Percentiles rank a stretch among this genome's conserved stretches.
These are phyloP conservation scores for Xylaria sp. DNA, from an alignment of 2,329 filamentous ascomycete genomes.

Conservation along the genomic window DNA sequence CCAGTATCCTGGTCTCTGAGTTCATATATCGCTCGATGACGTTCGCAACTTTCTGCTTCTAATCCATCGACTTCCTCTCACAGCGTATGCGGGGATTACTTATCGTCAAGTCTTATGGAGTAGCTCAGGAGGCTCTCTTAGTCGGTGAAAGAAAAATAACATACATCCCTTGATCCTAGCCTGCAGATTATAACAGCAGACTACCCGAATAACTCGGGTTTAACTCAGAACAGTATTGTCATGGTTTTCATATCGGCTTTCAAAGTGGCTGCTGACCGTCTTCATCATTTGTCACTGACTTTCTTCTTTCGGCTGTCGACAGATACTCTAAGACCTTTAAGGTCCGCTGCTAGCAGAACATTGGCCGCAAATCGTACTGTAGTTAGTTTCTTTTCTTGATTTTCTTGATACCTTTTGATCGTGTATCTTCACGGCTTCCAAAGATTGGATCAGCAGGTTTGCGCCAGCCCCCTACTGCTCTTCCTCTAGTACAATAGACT, in stretches of 20 bases:
- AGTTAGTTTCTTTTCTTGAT: too few relatives aligned
- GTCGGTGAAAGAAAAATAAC: not conserved
- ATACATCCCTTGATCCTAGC: not conserved
- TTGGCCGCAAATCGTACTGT: too few relatives aligned
- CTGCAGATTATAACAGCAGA: not conserved
- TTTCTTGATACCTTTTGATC: too few relatives aligned
- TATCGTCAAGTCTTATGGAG: not conserved
- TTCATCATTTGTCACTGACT: not conserved
- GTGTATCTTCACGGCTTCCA: too few relatives aligned
- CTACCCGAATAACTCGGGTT: not conserved
- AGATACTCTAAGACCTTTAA: not conserved
- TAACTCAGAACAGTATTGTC: not conserved
- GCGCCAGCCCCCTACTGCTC: too few relatives aligned
- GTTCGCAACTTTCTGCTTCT: not conserved
- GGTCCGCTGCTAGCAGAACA: too few relatives aligned
- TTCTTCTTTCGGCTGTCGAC: not conserved
- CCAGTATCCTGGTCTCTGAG: not conserved
- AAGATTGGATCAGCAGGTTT: too few relatives aligned
- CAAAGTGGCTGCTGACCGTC: not conserved
- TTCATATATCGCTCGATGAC: too few relatives aligned
- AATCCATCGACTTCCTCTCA: slow-evolving; percentile 9
- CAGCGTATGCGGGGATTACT: not conserved
- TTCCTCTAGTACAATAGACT: too few relatives aligned
- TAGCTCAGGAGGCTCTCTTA: not conserved
- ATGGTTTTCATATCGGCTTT: not conserved